Conservation (phyloP, 192 early-diverging fungal species). For the Neocallimastix lanati region DNA sequence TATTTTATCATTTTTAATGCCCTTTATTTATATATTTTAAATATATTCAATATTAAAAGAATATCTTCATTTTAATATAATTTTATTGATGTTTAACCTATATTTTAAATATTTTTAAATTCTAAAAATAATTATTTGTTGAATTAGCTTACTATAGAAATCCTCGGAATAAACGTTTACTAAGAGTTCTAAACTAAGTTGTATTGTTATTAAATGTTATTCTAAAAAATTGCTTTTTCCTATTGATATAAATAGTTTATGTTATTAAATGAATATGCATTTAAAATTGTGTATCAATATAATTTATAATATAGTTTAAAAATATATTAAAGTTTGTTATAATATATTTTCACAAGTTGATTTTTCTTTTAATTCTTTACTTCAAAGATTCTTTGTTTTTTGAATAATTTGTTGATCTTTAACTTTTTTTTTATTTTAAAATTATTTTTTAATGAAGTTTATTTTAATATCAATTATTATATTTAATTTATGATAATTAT, state of each 20-base stretch:
- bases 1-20: slow-evolving; percentile 19
- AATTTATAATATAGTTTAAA: no score
- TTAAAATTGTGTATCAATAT: no score
- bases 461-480: no score
- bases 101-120: no score
- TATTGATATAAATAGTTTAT: no score
- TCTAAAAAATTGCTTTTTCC: slow-evolving; percentile 22
- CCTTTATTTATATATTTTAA: slow-evolving; percentile 2
- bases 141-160: background rate
- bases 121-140: background rate
- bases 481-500: no score
- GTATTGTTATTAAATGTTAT: slow-evolving; percentile 34
- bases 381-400: background rate
- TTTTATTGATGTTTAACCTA: no score
- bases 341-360: background rate
- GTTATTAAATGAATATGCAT: no score
- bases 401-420: background rate
- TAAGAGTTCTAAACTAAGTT: slow-evolving; percentile 60
- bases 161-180: slow-evolving; percentile 65
- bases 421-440: no score
- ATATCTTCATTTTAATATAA: no score
- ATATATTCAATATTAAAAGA: no score
- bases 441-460: no score
- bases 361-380: background rate
- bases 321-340: background rate